phyloP scores from a whole-genome alignment of 1,284 basidiomycete genomes.

The Trichosporon sp. region DNA sequence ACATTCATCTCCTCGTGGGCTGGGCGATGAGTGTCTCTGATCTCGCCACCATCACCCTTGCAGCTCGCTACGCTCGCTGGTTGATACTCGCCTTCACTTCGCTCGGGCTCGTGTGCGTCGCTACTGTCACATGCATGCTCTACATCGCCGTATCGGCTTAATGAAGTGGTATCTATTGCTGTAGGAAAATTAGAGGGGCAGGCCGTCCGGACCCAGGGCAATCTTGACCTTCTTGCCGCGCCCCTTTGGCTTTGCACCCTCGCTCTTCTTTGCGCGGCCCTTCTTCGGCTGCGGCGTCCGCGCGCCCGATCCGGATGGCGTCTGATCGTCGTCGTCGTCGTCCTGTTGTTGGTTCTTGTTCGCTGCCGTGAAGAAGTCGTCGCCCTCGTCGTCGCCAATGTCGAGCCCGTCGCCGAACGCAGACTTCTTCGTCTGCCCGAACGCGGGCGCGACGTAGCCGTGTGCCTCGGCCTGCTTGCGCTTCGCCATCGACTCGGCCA shows the following conservation, averaged over 20 bases:
- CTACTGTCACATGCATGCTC: constrained; percentile 19
- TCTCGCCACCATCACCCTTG: no score
- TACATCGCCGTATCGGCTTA: neutral
- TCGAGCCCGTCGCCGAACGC: constrained; percentile 48
- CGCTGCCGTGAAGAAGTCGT: constrained; percentile 48
- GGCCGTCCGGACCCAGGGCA: constrained; percentile 50
- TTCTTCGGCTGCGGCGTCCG: constrained; percentile 35
- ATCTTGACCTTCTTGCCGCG: constrained; percentile 53
- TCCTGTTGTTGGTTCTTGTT: constrained; percentile 25
- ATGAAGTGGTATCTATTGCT: constrained; percentile 17
- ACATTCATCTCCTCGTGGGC: no score
- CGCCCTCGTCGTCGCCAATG: constrained; percentile 38
- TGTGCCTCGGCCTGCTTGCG: constrained; percentile 57
- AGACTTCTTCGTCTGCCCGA: constrained; percentile 27
- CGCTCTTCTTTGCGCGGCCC: constrained; percentile 30
- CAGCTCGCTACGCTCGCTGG: neutral
- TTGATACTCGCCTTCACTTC: neutral
- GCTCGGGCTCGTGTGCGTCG: neutral
- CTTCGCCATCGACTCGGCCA: constrained; percentile 55
- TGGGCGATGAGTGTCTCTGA: no score
- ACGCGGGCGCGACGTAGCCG: constrained; percentile 43
- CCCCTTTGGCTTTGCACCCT: constrained; percentile 31
- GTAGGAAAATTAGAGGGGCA: constrained; percentile 40
- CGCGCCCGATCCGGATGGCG: constrained; percentile 34
- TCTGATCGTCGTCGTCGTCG: constrained; percentile 31